A percentile compares a stretch with the other conserved stretches of the same genome.
phyloP scores from a whole-genome alignment of 2,329 filamentous ascomycete genomes.

The Aspergillus oerlinghausenensis region DNA sequence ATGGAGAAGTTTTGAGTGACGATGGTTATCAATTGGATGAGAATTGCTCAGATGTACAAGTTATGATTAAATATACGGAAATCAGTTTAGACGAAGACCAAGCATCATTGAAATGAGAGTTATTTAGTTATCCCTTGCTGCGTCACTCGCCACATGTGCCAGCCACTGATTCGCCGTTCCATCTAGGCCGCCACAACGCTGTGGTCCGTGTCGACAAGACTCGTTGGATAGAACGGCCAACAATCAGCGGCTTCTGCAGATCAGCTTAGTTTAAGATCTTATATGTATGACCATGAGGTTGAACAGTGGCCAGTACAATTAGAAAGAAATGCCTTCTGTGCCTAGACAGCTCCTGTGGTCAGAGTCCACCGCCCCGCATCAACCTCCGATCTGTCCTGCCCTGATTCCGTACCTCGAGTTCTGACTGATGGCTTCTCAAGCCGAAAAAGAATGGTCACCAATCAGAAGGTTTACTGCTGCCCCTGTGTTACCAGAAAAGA shows the following conservation, averaged over 20 bases:
- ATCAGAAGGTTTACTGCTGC: too few species aligned
- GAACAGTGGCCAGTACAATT: background rate
- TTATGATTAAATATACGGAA: background rate
- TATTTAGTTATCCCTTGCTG: background rate
- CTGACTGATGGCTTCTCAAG: slow-evolving; percentile 2
- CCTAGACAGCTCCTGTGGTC: too few species aligned
- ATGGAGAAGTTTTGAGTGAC: slow-evolving; percentile 67
- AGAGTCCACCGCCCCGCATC: background rate
- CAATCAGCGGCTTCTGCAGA: background rate
- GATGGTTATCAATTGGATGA: background rate
- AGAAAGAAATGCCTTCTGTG: too few species aligned
- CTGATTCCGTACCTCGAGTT: background rate
- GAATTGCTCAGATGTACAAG: background rate
- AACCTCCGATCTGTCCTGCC: background rate
- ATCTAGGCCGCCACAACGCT: too few species aligned
- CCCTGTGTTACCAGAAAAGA: background rate
- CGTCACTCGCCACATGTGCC: background rate
- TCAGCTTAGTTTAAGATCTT: background rate
- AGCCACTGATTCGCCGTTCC: background rate
- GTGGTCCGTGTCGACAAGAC: background rate
- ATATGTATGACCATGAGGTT: too few species aligned
- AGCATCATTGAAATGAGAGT: background rate
- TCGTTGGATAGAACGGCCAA: background rate
- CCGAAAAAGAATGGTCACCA: background rate
- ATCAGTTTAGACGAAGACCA: background rate